These are phyloP conservation scores for Chlorella ohadii DNA, from an alignment of 139 green algal genomes.

Conservation along the genomic window DNA sequence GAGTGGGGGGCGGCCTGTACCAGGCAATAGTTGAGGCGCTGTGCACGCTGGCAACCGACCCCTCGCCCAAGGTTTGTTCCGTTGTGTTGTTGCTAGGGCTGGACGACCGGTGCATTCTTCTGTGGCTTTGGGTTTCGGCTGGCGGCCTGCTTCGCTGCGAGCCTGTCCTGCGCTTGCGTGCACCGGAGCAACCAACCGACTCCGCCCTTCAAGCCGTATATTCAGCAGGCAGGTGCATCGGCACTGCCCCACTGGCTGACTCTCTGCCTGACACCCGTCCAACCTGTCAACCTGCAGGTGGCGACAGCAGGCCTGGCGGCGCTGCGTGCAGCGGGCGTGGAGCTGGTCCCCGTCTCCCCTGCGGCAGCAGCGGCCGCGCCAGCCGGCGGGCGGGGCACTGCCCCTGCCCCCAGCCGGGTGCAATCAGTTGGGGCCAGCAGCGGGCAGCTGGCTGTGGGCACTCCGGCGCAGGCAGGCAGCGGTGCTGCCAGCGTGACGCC, in stretches of 20 bases:
- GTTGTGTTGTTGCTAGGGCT: too few relatives aligned
- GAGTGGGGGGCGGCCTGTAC: constrained; percentile 52
- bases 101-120: too few relatives aligned
- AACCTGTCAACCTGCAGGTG: constrained; percentile 57
- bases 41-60: constrained; percentile 78
- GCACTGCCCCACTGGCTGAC: too few relatives aligned
- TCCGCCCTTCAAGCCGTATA: too few relatives aligned
- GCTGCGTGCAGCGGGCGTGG: constrained; percentile 63
- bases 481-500: neutral
- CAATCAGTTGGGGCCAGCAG: neutral
- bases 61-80: constrained; percentile 52
- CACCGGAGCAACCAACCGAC: too few relatives aligned
- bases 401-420: neutral
- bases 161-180: too few relatives aligned
- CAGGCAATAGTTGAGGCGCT: constrained; percentile 68
- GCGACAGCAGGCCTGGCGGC: constrained; percentile 62
- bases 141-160: too few relatives aligned
- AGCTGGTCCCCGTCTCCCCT: constrained; percentile 49
- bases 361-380: constrained; percentile 1
- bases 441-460: neutral
- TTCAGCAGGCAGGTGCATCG: too few relatives aligned
- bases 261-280: too few relatives aligned
- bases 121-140: too few relatives aligned
- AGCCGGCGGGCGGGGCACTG: neutral
- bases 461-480: neutral